Base-by-base conservation (phyloP, 805 yeast species). In the Wickerhamiella brachini region DNA sequence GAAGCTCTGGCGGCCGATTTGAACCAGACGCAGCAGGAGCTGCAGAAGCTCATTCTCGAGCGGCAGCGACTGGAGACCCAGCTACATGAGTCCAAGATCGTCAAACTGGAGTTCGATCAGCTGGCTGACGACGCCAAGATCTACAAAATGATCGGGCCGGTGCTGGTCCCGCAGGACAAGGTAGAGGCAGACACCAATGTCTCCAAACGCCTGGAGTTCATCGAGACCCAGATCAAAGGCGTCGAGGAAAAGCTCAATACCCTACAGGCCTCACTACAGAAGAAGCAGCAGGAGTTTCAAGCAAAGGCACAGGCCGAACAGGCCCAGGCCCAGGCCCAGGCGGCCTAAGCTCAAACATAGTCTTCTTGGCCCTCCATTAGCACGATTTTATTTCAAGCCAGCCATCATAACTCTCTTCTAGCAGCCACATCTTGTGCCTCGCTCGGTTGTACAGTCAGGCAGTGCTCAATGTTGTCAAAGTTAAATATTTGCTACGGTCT, bases 41-140 rank as follows among this genome's bases (percentile, higher is more conserved):
- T 68, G 49, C 61, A 65, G 42, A 83, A 78, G 49, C 70, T 79
- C 44, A 73, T 88, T 38, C 70, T 77, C 5, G 79, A 87, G 12
- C 80, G 97, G 61, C 95, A 90, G 57, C 78, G 81, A 62, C 75
- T 93, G 45, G 99, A 93, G 63, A 85, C 97, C 1, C 99, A 93
- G 68, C 78, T 73, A 59, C 98, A 93, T 67, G 99, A 93, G 66
- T 89, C 89, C 66, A 80, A 80, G 60, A 89, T 93, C 48, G 98
- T 93, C 15, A 74, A 80, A 57, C 81, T 77, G 52, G 98, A 93
- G 67, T 85, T 93, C 60, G 77, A 75, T 26, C 59, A 68, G 44
- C 69, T 85, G 51, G 76, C 77, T 51, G 84, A 79, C 37, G 83
- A 78, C 39, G 74, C 94, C 15, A 85, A 84, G 59, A 80, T 93